Conservation (phyloP, 768 basidiomycete species). For the Leccinum pellstonianum region DNA sequence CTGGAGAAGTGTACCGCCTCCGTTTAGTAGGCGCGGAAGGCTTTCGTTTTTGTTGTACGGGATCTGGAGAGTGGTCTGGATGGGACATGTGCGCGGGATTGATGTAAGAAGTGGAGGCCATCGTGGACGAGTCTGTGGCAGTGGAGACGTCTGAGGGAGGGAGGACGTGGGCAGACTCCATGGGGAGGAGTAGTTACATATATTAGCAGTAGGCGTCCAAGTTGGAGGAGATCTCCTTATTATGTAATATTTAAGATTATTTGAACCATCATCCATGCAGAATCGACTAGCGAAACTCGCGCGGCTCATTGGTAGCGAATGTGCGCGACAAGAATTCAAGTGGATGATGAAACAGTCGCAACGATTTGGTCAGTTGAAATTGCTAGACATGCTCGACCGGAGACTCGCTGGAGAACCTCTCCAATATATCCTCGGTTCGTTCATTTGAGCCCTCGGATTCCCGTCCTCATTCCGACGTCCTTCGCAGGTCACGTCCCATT, state of each 20-base stretch:
- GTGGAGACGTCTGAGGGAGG: constrained; percentile 1
- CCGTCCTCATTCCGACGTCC: neutral
- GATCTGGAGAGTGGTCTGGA: constrained; percentile 28
- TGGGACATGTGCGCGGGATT: constrained; percentile 43
- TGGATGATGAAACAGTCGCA: constrained; percentile 48
- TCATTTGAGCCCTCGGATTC: neutral
- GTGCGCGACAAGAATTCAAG: constrained; percentile 42
- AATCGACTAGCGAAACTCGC: constrained; percentile 32
- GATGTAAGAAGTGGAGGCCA: constrained; percentile 35
- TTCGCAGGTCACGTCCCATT: constrained; percentile 76
- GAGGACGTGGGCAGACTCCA: constrained; percentile 8
- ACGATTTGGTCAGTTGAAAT: neutral
- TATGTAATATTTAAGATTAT: constrained; percentile 19
- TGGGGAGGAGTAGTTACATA: constrained; percentile 11
- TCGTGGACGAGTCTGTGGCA: constrained; percentile 1
- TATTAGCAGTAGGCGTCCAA: constrained; percentile 7
- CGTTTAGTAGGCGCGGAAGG: constrained; percentile 47
- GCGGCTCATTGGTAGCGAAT: constrained; percentile 33
- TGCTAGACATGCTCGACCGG: constrained; percentile 51
- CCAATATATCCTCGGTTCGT: constrained; percentile 85
- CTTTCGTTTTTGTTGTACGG: constrained; percentile 37
- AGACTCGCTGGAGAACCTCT: constrained; percentile 73
- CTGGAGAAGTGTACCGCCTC: constrained; percentile 60
- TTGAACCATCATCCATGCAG: constrained; percentile 6
- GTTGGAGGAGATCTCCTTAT: constrained; percentile 17